Conservation (phyloP, 495 filamentous ascomycete species). For the Penicillium samsonianum region DNA sequence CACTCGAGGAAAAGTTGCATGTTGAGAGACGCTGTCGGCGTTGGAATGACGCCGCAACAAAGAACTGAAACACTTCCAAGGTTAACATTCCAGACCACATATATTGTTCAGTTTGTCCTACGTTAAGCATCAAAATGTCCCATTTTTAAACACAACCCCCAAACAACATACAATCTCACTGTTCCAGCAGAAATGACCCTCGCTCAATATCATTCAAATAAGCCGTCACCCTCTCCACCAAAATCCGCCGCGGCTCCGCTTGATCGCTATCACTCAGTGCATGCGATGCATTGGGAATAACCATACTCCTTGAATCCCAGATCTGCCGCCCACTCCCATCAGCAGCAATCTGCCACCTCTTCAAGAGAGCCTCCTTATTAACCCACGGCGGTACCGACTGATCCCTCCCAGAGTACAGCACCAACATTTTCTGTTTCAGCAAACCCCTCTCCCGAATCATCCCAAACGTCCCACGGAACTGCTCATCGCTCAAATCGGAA, state of each 20-base stretch:
- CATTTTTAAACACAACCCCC: too few relatives aligned
- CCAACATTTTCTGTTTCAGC: slow-evolving; percentile 46
- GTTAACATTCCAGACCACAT: neutral
- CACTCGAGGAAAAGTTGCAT: neutral
- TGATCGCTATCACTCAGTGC: slow-evolving; percentile 50
- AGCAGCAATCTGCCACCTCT: slow-evolving; percentile 63
- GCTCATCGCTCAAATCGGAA: slow-evolving; percentile 65
- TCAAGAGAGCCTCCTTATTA: slow-evolving; percentile 63
- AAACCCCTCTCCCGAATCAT: slow-evolving; percentile 51
- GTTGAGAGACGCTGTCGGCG: neutral
- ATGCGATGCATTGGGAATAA: slow-evolving; percentile 50
- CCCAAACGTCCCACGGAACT: slow-evolving; percentile 64
- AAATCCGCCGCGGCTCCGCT: slow-evolving; percentile 40
- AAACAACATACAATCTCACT: neutral
- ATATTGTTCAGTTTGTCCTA: neutral
- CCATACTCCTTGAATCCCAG: slow-evolving; percentile 44
- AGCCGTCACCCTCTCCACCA: slow-evolving; percentile 38
- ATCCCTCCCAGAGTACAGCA: slow-evolving; percentile 69
- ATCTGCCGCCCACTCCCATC: slow-evolving; percentile 26
- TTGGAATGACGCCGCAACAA: neutral
- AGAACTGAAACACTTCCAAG: neutral
- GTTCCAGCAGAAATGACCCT: neutral
- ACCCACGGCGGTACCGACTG: slow-evolving; percentile 64
- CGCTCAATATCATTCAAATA: slow-evolving; percentile 32
- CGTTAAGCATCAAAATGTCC: neutral